Conservation (phyloP, 768 basidiomycete species). For the Hebeloma cylindrosporum region DNA sequence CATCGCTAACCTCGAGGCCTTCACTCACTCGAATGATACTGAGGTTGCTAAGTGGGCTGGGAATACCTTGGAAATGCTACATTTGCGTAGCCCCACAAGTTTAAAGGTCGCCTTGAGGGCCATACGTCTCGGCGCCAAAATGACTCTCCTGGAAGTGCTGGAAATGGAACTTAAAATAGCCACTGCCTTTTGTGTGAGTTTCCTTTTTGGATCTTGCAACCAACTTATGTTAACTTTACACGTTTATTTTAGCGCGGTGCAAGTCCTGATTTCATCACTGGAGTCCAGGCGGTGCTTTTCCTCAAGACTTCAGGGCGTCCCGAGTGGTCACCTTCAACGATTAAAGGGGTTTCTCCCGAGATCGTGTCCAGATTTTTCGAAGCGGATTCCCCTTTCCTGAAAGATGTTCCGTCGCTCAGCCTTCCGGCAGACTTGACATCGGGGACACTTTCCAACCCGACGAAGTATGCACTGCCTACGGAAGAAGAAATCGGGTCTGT, state of each 20-base stretch:
- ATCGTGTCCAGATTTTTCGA: conserved; percentile 71
- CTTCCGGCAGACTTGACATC: conserved; percentile 35
- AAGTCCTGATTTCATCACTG: conserved; percentile 80
- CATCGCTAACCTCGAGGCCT: conserved; percentile 50
- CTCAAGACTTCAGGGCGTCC: conserved; percentile 51
- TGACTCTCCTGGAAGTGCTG: conserved; percentile 65
- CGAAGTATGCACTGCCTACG: conserved; percentile 65
- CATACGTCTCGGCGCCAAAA: conserved; percentile 64
- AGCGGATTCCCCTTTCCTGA: conserved; percentile 45
- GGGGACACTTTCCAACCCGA: conserved; percentile 27
- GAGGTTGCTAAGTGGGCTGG: conserved; percentile 72
- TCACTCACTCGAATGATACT: conserved; percentile 37
- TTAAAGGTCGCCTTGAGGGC: conserved; percentile 86
- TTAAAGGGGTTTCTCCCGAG: conserved; percentile 59
- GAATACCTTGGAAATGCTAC: conserved; percentile 60
- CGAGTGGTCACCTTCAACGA: conserved; percentile 66
- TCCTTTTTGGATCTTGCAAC: conserved; percentile 14
- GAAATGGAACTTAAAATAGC: conserved; percentile 88
- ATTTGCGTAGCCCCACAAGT: conserved; percentile 84
- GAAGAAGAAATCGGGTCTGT: conserved; percentile 70
- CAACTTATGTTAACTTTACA: conserved; percentile 18
- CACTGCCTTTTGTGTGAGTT: conserved; percentile 84
- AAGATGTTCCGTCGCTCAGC: conserved; percentile 44
- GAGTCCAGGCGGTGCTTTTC: conserved; percentile 68
- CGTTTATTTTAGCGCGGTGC: conserved; percentile 57